These are phyloP conservation scores for Skeletonema grethae DNA, from an alignment of 108 stramenopile genomes.

Conservation along the genomic window DNA sequence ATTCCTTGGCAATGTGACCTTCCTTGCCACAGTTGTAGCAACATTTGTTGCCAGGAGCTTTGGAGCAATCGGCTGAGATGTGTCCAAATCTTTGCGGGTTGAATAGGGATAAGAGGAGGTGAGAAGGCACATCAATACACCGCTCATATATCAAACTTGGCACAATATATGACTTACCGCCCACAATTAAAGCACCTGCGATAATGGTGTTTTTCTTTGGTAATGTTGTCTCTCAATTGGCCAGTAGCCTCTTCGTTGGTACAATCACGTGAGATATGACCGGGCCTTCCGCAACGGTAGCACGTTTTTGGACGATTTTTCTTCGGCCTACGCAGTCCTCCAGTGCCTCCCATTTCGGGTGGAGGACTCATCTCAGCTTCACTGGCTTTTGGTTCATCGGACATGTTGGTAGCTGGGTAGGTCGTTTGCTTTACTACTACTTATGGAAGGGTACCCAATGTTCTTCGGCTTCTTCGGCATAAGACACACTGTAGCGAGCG, in stretches of 20 bases:
- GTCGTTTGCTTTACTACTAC: too few relatives aligned
- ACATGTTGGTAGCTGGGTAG: conserved; percentile 7
- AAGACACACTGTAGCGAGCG: background rate
- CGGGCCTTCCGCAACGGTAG: conserved; percentile 77
- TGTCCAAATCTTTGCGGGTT: conserved; percentile 49
- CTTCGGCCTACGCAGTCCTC: conserved; percentile 45
- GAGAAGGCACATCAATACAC: background rate
- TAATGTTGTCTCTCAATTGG: conserved; percentile 55
- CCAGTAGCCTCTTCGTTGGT: conserved; percentile 58
- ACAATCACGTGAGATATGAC: conserved; percentile 70
- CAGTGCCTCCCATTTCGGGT: background rate
- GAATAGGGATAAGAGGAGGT: background rate
- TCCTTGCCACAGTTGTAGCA: conserved; percentile 84
- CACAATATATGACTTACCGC: conserved; percentile 42
- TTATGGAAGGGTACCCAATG: background rate
- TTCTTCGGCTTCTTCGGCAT: background rate
- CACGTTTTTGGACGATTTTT: conserved; percentile 39
- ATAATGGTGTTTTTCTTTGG: conserved; percentile 52
- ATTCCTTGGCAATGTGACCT: conserved; percentile 62
- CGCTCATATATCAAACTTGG: too few relatives aligned
- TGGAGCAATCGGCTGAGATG: conserved; percentile 68
- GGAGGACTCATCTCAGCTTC: conserved; percentile 1
- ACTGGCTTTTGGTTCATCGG: conserved; percentile 25
- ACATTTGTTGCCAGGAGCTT: conserved; percentile 68
- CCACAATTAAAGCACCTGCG: conserved; percentile 87